Conservation (phyloP, 2,329 filamentous ascomycete species). For the Aspergillus bombycis region DNA sequence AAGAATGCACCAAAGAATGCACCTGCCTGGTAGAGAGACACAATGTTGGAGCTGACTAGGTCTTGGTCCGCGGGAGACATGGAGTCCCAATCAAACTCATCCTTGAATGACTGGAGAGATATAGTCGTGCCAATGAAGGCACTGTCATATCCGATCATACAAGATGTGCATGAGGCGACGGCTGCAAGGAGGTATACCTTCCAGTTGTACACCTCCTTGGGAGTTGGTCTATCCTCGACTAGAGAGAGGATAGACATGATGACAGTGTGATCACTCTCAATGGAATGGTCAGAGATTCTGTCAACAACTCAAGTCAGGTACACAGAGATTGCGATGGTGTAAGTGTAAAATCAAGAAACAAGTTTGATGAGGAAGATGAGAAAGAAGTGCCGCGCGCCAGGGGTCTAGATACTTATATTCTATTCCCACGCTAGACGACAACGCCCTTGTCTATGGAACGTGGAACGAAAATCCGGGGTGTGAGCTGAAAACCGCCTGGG, state of each 20-base stretch:
- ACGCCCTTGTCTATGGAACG: neutral
- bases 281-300: conserved; percentile 7
- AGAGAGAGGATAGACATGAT: conserved; percentile 45
- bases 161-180: conserved; percentile 60
- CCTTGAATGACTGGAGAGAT: conserved; percentile 67
- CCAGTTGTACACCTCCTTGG: conserved; percentile 63
- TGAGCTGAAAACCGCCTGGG: conserved; percentile 18
- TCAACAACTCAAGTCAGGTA: neutral
- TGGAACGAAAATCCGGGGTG: conserved; percentile 9
- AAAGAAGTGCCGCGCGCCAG: conserved; percentile 4
- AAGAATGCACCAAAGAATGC: conserved; percentile 79
- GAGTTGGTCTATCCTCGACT: conserved; percentile 56
- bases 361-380: conserved; percentile 7
- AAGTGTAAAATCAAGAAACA: conserved; percentile 1
- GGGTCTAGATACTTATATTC: conserved; percentile 7
- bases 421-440: neutral
- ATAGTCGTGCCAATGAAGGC: conserved; percentile 81
- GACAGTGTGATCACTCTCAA: conserved; percentile 4
- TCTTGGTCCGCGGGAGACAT: conserved; percentile 48
- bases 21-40: conserved; percentile 79
- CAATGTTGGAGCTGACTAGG: conserved; percentile 72
- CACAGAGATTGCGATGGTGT: neutral
- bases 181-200: conserved; percentile 58
- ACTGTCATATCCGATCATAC: conserved; percentile 67
- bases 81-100: conserved; percentile 66